These are phyloP conservation scores for Microdochium trichocladiopsis DNA, from an alignment of 2,329 filamentous ascomycete species.

Conservation along the genomic window DNA sequence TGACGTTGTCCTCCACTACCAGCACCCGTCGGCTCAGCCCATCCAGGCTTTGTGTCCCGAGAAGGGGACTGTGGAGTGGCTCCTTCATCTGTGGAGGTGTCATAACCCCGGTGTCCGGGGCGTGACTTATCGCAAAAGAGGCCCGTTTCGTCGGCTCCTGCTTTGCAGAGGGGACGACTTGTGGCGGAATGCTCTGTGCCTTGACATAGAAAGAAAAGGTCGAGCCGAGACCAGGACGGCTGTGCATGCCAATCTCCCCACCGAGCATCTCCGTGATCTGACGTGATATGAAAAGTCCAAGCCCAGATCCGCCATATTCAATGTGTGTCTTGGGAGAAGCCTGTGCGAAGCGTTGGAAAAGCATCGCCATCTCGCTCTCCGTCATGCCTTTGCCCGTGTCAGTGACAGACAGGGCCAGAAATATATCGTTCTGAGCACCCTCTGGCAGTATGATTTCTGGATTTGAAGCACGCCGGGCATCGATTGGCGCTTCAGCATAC, in stretches of 20 bases:
- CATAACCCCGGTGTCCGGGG: background rate
- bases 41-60: background rate
- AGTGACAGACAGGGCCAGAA: slow-evolving; percentile 65
- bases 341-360: slow-evolving; percentile 76
- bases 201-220: slow-evolving; percentile 72
- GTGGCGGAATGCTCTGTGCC: slow-evolving; percentile 21
- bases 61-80: background rate
- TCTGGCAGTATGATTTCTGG: slow-evolving; percentile 4
- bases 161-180: slow-evolving; percentile 3
- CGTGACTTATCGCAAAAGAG: slow-evolving; percentile 15
- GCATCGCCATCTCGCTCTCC: slow-evolving; percentile 61
- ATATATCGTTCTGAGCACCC: slow-evolving; percentile 29
- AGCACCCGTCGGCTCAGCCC: slow-evolving; percentile 24
- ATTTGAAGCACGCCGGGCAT: background rate
- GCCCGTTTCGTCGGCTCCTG: slow-evolving; percentile 7
- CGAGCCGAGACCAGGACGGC: slow-evolving; percentile 61
- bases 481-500: slow-evolving; percentile 30
- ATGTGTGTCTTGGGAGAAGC: slow-evolving; percentile 70
- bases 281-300: slow-evolving; percentile 73
- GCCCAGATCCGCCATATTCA: slow-evolving; percentile 71
- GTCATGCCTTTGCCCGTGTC: slow-evolving; percentile 72
- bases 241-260: slow-evolving; percentile 69
- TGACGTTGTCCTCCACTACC: slow-evolving; percentile 53
- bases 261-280: slow-evolving; percentile 76
- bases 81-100: slow-evolving; percentile 12